Conservation (phyloP, 2,329 filamentous ascomycete species). For the Aciculosporium take region DNA sequence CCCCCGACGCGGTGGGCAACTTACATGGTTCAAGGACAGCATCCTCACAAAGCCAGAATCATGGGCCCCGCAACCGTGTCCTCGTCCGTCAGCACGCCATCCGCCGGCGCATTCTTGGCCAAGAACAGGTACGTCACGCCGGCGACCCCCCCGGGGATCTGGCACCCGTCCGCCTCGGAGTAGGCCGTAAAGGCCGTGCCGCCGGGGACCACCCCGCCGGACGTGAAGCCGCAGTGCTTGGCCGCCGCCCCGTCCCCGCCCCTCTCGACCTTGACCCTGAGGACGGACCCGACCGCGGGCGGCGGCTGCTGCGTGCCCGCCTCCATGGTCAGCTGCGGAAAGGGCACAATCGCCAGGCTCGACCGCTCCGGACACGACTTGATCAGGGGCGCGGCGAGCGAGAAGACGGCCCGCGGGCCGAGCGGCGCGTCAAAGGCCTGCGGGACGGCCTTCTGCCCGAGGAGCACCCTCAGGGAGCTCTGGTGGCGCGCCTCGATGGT, state of each 20-base stretch:
- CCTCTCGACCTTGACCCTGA: constrained; percentile 34
- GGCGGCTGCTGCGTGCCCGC: constrained; percentile 13
- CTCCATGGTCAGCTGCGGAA: constrained; percentile 39
- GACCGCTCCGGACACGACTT: constrained; percentile 52
- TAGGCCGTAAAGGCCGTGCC: constrained; percentile 48
- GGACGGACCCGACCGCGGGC: constrained; percentile 17
- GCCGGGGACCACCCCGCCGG: constrained; percentile 39
- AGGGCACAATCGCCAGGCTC: constrained; percentile 48
- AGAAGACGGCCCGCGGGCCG: constrained; percentile 44
- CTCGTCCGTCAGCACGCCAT: constrained; percentile 41
- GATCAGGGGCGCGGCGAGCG: constrained; percentile 63
- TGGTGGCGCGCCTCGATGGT: constrained; percentile 49
- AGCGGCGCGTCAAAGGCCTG: constrained; percentile 47
- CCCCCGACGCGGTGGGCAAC: too few species aligned
- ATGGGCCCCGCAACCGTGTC: constrained; percentile 53
- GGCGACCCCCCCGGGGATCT: constrained; percentile 44
- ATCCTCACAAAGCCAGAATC: constrained; percentile 31
- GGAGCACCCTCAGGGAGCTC: constrained; percentile 39
- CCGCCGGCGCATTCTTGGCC: constrained; percentile 36
- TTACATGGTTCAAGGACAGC: too few species aligned
- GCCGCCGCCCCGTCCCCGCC: constrained; percentile 30
- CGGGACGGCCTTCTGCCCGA: constrained; percentile 37
- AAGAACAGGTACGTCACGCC: constrained; percentile 56
- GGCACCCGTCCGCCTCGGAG: constrained; percentile 36
- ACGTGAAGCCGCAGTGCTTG: constrained; percentile 53